A percentile compares a stretch with the other conserved stretches of the same genome.
phyloP scores from a whole-genome alignment of 306 rosid species.

The Pueraria montana region DNA sequence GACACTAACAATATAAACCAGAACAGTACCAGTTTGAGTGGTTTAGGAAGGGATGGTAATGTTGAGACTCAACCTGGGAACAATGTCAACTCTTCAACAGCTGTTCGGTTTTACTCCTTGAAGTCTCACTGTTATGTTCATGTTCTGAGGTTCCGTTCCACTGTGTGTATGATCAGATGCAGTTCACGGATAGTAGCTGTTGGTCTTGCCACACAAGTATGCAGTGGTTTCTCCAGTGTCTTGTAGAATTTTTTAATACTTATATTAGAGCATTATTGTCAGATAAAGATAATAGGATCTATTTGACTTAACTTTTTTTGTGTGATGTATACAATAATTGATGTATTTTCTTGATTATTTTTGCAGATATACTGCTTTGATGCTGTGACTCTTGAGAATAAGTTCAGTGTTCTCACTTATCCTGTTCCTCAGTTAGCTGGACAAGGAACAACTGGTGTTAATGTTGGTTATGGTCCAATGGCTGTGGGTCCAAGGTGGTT shows the following conservation, averaged over 20 bases:
- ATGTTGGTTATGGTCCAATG: conserved; percentile 95
- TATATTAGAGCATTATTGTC: conserved; percentile 27
- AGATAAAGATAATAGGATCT: conserved; percentile 12
- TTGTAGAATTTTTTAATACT: conserved; percentile 23
- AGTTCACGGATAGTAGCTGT: conserved; percentile 86
- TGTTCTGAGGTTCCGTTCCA: conserved; percentile 82
- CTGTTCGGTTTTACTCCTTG: conserved; percentile 89
- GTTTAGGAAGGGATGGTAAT: conserved; percentile 60
- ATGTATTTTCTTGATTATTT: conserved; percentile 46
- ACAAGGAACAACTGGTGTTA: conserved; percentile 74
- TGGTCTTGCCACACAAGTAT: conserved; percentile 90
- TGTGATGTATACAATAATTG: conserved; percentile 9
- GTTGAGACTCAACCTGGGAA: conserved; percentile 62
- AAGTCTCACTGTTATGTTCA: conserved; percentile 84
- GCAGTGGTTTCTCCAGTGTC: conserved; percentile 41
- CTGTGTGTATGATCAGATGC: conserved; percentile 92
- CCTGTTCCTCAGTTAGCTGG: conserved; percentile 86
- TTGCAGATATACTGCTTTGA: conserved; percentile 93
- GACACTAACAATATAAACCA: conserved; percentile 54
- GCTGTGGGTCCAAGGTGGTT: conserved; percentile 98
- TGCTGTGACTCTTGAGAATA: conserved; percentile 78
- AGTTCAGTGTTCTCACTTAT: conserved; percentile 83
- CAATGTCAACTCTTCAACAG: conserved; percentile 63
- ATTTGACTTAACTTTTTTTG: conserved; percentile 2
- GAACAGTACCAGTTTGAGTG: conserved; percentile 50